Base-by-base conservation (phyloP, 805 yeast genomes). In the Candida cerambycidarum region DNA sequence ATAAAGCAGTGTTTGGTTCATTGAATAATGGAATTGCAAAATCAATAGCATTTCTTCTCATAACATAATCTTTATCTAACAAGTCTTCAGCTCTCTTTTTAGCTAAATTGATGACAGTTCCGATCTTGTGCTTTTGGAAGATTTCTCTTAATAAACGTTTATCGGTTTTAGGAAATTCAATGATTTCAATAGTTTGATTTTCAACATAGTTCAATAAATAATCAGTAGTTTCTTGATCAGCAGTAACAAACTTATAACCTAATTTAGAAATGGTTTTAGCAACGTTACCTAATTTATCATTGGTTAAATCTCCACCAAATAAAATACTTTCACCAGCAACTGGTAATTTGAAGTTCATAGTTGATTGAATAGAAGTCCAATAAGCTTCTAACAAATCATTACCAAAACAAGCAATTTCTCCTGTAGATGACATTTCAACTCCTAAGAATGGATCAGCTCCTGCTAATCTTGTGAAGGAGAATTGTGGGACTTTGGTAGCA, bases 1-100 rank as follows among this genome's bases (percentile, higher is more conserved):
- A 70, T 56, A 82, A 61, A 2, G 97, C 85, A 16, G 99, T 95
- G 62, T 89, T 82, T 51, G 98, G 97, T 73, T 93, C 99, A 62
- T 92, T 93, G 75, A 93, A 92, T 61, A 93, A 75, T 32, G 99
- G 97, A 58, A 92, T 84, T 47, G 87, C 98, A 63, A 93, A 93
- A 66, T 93, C 99, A 70, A 93, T 95, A 37, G 99, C 98, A 65
- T 93, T 93, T 75, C 99, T 85, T 76, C 99, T 85, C 99, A 93
- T 93, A 45, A 92, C 83, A 66, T 93, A 93, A 69, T 93, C 97
- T 66, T 85, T 84, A 60, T 93, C 97, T 51, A 79, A 66, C 51
- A 88, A 75, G 51, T 78, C 71, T 57, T 87, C 95, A 33, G 98
- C 99, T 63, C 97, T 81, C 32, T 87, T 85, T 55, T 76, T 76